Evolutionary conservation across 352 stramenopile species (phyloP).

Genomic region (Phytophthora chlamydospora): DNA sequence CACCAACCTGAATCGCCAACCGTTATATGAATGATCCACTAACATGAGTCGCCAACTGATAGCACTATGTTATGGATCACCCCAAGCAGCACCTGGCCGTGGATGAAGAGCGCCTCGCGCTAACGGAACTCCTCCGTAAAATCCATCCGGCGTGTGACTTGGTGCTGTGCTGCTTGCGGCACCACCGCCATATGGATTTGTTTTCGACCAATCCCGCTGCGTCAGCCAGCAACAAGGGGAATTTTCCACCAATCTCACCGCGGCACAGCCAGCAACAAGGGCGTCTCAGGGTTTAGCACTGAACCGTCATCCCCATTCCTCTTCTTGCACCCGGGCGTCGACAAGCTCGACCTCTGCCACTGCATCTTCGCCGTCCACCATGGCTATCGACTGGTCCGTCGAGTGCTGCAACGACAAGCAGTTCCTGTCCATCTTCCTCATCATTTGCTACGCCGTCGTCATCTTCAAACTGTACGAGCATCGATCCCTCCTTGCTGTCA

Average conservation of each 20-base stretch:
- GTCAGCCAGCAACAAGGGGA: background rate
- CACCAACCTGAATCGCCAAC: too few species aligned
- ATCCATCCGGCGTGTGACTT: conserved; percentile 29
- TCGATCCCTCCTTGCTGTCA: background rate
- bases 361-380: conserved; percentile 1
- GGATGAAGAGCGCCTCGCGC: background rate
- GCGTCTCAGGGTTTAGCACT: conserved; percentile 1
- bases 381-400: conserved; percentile 64
- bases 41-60: too few species aligned
- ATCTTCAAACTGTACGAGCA: conserved; percentile 86
- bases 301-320: conserved; percentile 15
- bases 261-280: too few species aligned
- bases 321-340: conserved; percentile 5
- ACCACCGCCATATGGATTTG: background rate
- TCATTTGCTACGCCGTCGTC: conserved; percentile 80
- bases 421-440: conserved; percentile 88
- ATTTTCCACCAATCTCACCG: background rate
- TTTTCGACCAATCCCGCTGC: conserved; percentile 29
- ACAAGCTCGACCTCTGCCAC: background rate
- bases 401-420: conserved; percentile 91
- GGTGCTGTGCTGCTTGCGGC: background rate
- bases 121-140: background rate
- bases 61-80: too few species aligned
- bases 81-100: too few species aligned
- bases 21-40: too few species aligned